A percentile compares a stretch with the other conserved stretches of the same genome.
Evolutionary conservation across 2,329 filamentous ascomycete species (phyloP).

Genomic region (Epichloe aotearoae): DNA sequence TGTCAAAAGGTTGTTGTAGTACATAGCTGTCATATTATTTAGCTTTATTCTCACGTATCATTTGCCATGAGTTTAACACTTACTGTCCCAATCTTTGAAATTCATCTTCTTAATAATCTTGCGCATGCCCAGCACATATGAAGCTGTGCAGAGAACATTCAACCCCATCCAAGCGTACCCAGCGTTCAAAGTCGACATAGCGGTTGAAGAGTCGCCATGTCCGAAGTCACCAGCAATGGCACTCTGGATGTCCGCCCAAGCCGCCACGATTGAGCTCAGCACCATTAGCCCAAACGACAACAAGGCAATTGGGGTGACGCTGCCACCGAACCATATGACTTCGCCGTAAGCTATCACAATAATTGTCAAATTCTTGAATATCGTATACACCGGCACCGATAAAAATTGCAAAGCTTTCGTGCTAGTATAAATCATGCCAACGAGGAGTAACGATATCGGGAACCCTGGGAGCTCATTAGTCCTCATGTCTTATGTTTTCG

Average conservation of each 20-base stretch:
- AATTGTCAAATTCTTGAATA: conserved; percentile 99
- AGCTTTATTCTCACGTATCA: background rate
- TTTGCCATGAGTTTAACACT: conserved; percentile 26
- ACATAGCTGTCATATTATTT: conserved; percentile 65
- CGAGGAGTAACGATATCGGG: conserved; percentile 85
- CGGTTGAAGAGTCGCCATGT: conserved; percentile 49
- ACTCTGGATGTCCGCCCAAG: conserved; percentile 92
- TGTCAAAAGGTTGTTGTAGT: conserved; percentile 99
- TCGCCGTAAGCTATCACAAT: conserved; percentile 98
- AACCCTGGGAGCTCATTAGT: conserved; percentile 51
- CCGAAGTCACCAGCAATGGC: conserved; percentile 52
- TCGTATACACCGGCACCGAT: conserved; percentile 96
- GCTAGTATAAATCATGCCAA: conserved; percentile 98
- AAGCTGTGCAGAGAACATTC: conserved; percentile 89
- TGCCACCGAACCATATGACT: conserved; percentile 94
- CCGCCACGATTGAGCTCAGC: conserved; percentile 81
- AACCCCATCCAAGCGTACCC: conserved; percentile 97
- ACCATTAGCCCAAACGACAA: conserved; percentile 97
- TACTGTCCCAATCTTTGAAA: conserved; percentile 99
- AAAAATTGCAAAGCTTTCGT: conserved; percentile 93
- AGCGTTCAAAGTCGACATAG: conserved; percentile 80
- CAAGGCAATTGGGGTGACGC: conserved; percentile 72
- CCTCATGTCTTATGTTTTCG: too few species aligned
- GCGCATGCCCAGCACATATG: conserved; percentile 84
- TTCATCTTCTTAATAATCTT: conserved; percentile 99